A percentile compares a stretch with the other conserved stretches of the same genome.
Conservation (phyloP, 2,329 filamentous ascomycete genomes). For the Fusarium domesticum region DNA sequence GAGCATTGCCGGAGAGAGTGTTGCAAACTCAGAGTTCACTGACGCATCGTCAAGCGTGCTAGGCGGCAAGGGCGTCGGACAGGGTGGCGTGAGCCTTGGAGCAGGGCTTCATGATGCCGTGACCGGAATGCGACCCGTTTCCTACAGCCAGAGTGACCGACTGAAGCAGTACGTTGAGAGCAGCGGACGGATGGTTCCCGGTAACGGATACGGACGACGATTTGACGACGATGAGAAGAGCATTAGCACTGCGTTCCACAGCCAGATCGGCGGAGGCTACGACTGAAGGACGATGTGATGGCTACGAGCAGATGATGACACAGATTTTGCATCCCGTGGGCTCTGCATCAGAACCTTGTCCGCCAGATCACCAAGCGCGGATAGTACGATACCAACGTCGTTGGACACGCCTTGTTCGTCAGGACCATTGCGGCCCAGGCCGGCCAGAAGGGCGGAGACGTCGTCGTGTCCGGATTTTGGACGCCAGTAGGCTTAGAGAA, state of each 20-base stretch:
- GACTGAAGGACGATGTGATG: constrained; percentile 42
- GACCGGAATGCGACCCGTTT: constrained; percentile 61
- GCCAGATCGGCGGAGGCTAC: constrained; percentile 72
- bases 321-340: constrained; percentile 29
- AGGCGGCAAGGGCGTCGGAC: constrained; percentile 69
- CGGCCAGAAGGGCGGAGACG: constrained; percentile 19
- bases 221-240: constrained; percentile 94
- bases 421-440: constrained; percentile 22
- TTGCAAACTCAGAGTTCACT: constrained; percentile 86
- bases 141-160: constrained; percentile 67
- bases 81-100: constrained; percentile 83
- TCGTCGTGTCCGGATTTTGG: constrained; percentile 23
- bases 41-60: constrained; percentile 78
- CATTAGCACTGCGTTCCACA: constrained; percentile 93
- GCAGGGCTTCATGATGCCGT: constrained; percentile 73
- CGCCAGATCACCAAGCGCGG: constrained; percentile 21
- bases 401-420: constrained; percentile 21
- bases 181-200: constrained; percentile 64
- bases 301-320: constrained; percentile 29
- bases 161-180: constrained; percentile 93
- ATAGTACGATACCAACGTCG: constrained; percentile 18
- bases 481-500: constrained; percentile 16
- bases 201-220: constrained; percentile 66
- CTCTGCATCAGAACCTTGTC: constrained; percentile 25
- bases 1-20: constrained; percentile 87